Conservation (phyloP, 1,284 basidiomycete species). For the Leccinum ponderosum region DNA sequence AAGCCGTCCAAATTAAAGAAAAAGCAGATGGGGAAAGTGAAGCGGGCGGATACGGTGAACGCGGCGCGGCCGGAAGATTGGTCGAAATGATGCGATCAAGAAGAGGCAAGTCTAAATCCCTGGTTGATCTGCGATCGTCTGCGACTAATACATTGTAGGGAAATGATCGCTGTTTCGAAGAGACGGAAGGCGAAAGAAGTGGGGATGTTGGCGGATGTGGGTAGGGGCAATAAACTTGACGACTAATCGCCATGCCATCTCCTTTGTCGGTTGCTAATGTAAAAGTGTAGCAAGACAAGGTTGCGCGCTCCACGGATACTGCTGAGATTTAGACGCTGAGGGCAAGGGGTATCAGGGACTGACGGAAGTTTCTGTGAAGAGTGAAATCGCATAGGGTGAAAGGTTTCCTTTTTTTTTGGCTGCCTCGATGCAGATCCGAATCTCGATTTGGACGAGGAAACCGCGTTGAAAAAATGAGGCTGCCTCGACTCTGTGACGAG, state of each 20-base stretch:
- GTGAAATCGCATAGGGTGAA: constrained; percentile 8
- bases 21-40: constrained; percentile 80
- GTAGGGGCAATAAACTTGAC: background rate
- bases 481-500: constrained; percentile 38
- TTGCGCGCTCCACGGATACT: background rate
- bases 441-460: constrained; percentile 24
- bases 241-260: constrained; percentile 7
- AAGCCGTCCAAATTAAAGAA: constrained; percentile 90
- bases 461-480: constrained; percentile 29
- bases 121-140: background rate
- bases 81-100: constrained; percentile 70
- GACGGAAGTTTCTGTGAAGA: constrained; percentile 2
- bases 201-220: background rate
- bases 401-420: constrained; percentile 15
- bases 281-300: background rate
- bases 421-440: constrained; percentile 25
- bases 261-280: constrained; percentile 8
- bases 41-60: constrained; percentile 76
- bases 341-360: constrained; percentile 1
- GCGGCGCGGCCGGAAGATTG: constrained; percentile 65
- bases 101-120: constrained; percentile 50
- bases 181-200: constrained; percentile 47
- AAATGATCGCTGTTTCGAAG: constrained; percentile 74
- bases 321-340: background rate
- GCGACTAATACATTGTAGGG: constrained; percentile 41